Conservation (phyloP, 2,329 filamentous ascomycete species). For the Parafenestella ontariensis region DNA sequence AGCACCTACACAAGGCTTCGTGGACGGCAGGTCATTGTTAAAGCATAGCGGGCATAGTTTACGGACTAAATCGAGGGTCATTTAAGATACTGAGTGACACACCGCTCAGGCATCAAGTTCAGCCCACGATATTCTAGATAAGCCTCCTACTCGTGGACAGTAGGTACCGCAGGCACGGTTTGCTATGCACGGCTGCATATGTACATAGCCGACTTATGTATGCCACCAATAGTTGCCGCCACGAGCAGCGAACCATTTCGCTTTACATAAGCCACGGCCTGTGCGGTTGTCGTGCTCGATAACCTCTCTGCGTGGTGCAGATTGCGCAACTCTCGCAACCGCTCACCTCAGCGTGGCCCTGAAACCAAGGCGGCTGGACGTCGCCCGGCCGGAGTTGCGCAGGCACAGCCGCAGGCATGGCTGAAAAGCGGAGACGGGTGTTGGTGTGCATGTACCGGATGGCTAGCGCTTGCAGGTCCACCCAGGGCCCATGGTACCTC, state of each 20-base stretch:
- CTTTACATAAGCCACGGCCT: slow-evolving; percentile 4
- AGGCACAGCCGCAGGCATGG: slow-evolving; percentile 10
- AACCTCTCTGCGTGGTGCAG: background rate
- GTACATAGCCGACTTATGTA: background rate
- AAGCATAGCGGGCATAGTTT: too few species aligned
- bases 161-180: background rate
- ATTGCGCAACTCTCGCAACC: slow-evolving; percentile 11
- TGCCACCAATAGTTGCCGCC: slow-evolving; percentile 4
- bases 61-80: too few species aligned
- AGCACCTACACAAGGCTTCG: too few species aligned
- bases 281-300: background rate
- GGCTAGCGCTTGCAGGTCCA: background rate
- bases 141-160: too few species aligned
- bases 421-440: slow-evolving; percentile 8
- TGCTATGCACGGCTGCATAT: slow-evolving; percentile 9
- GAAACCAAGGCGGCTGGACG: slow-evolving; percentile 24
- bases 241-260: slow-evolving; percentile 6
- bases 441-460: slow-evolving; percentile 2
- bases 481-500: background rate
- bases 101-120: background rate
- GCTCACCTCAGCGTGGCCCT: slow-evolving; percentile 19
- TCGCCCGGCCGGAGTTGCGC: slow-evolving; percentile 6
- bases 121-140: background rate
- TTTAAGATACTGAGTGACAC: background rate
- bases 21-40: too few species aligned